phyloP scores from a whole-genome alignment of 2,329 filamentous ascomycete species.

The Hymenoscyphus scutula region DNA sequence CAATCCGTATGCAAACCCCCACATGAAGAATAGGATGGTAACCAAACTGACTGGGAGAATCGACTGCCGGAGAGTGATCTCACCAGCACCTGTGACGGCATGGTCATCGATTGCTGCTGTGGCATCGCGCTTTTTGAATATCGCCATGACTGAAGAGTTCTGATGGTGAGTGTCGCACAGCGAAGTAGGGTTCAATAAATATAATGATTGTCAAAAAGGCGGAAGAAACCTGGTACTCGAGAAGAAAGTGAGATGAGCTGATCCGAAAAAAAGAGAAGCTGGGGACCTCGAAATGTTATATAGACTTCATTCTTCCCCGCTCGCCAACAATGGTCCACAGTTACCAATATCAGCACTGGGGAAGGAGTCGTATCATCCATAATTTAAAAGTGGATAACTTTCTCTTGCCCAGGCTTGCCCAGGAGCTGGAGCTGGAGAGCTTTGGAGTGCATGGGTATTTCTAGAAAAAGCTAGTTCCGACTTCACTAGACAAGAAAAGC shows the following conservation, averaged over 20 bases:
- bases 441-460: not conserved
- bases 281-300: not conserved
- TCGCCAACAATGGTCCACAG: not conserved
- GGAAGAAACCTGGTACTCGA: not conserved
- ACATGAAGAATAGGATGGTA: constrained; percentile 78
- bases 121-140: constrained; percentile 42
- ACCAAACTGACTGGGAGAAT: constrained; percentile 49
- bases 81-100: constrained; percentile 57
- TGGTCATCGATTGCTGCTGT: constrained; percentile 59
- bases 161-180: not conserved
- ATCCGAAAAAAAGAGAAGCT: not conserved
- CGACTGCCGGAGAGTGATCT: constrained; percentile 68
- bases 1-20: constrained; percentile 86
- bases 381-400: not conserved
- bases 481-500: not conserved
- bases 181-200: not conserved
- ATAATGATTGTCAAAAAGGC: not conserved
- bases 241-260: not conserved
- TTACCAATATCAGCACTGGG: not conserved
- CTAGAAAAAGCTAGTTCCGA: not conserved
- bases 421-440: too few species aligned
- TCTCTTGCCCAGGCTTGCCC: not conserved
- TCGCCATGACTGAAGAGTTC: not conserved
- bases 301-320: not conserved
- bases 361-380: not conserved